Base-by-base conservation (phyloP, 371 early-diverging fungal genomes). In the Mucor mucedo region DNA sequence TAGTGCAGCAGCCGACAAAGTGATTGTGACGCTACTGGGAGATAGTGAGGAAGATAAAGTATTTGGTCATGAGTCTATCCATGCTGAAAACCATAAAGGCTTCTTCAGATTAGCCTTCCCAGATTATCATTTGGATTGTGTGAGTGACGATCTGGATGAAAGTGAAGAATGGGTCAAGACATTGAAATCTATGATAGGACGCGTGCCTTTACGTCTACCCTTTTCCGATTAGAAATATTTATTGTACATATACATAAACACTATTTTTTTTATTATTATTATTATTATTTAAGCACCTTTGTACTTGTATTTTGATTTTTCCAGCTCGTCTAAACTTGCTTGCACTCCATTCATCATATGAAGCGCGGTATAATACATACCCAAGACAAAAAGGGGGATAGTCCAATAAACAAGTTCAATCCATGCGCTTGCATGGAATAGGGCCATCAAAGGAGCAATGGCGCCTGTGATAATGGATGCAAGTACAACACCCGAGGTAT, bases 161-260 rank as follows among this genome's bases (percentile, higher is more conserved):
- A 77, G 77, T 49, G 80, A 80, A 52, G 76, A 71, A 40, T 80
- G 80, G 80, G 77, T 80, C n/a, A 73, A 66, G 41, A 69, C 73
- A 10, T 52, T 80, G 3, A 71, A 71, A 50, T 71, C 80, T 6
- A 80, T 80, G 80, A 77, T 80, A 40, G 80, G 80, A 8, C 56
- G 76, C 13, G 73, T 80, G 5, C 79, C 80, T 35, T 52, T 79
- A 45, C 68, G 64, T n/a, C 44, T 76, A 52, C 73, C 69, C 0
- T 75, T 75, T 64, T 61, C 61, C 35, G 68, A 70, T 33, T 62
- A 60, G 49, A 52, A 21, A 21, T 21, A 21, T 21, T 28, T 27
- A 50, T 13, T n/a, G n/a, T 30, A 33, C 29, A 27, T 29, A 44
- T 54, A 21, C 5, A 5, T 8, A 35, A 35, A 35, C 35, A 35